Base-by-base conservation (phyloP, 345 rosid genomes). In the Punica granatum region DNA sequence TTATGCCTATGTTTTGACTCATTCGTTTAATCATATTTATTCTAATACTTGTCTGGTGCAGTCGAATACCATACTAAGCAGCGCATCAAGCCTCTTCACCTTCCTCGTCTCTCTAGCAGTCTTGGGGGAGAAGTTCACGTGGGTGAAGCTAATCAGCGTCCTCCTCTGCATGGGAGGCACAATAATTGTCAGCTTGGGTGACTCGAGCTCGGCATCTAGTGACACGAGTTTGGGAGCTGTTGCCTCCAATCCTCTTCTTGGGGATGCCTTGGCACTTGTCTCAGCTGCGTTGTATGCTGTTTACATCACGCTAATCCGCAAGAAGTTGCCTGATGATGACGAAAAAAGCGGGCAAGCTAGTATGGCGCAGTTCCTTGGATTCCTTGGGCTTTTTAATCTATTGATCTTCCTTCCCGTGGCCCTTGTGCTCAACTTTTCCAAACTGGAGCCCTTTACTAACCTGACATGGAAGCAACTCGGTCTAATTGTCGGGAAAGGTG, bases 1-100 rank as follows among this genome's bases (percentile, higher is more conserved):
- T 1, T 70, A 13, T 53, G 46, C 32, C 21, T 28, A 2, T 67
- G 25, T 53, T 73, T 34, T 31, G 25, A 3, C 34, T 7, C 35
- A 13, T 33, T 59, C 44, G 56, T 60, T 60, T n/a, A 70, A n/a
- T 54, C 42, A 72, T 60, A 30, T 68, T 43, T 54, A 25, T 58
- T 60, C 39, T 21, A 67, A 62, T 49, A 10, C 51, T 74, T 75
- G 60, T 54, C 74, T 31, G 67, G 18, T 66, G 81, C 94, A 88
- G 99, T 94, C 99, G 36, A 94, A 94, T 73, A 89, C 99, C 39
- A 90, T 94, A 74, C 77, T 94, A 70, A 87, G 97, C 83, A 94
- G 95, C 64, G 69, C 92, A 31, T 94, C 99, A 42, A 94, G 96
- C 74, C 91, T 94, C 41, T 90, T 90, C 81, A 94, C 96, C 0